Conservation (phyloP, 148 eudicot species). For the Rhododendron molle region DNA sequence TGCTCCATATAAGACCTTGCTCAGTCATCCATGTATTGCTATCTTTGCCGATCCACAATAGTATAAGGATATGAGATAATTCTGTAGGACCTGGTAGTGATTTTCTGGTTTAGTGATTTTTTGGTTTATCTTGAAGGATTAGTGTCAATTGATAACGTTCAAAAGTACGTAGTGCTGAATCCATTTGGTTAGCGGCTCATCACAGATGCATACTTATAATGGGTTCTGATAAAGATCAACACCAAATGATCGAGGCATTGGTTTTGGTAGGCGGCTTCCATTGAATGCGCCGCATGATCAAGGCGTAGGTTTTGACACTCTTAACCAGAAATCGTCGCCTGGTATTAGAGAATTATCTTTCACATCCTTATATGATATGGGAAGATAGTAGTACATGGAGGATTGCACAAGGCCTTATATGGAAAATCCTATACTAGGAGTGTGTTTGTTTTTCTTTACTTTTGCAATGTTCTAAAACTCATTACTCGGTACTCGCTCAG, state of each 20-base stretch:
- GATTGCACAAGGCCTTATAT: conserved; percentile 73
- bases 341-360: conserved; percentile 56
- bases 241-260: conserved; percentile 40
- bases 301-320: conserved; percentile 26
- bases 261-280: conserved; percentile 27
- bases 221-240: conserved; percentile 4
- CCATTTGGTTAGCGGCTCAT: conserved; percentile 67
- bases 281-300: conserved; percentile 39
- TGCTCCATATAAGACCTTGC: conserved; percentile 79
- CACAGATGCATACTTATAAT: conserved; percentile 24
- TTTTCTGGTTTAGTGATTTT: conserved; percentile 55
- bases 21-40: conserved; percentile 67
- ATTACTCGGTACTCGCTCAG: too few relatives aligned
- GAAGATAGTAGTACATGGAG: conserved; percentile 41
- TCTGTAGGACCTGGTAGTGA: conserved; percentile 56
- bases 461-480: too few relatives aligned
- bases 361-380: conserved; percentile 29
- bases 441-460: conserved; percentile 55
- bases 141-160: conserved; percentile 52
- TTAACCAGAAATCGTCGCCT: conserved; percentile 31
- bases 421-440: conserved; percentile 82
- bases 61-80: conserved; percentile 36
- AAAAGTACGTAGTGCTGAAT: conserved; percentile 47
- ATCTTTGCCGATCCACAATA: conserved; percentile 55
- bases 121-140: conserved; percentile 55